A percentile compares a stretch with the other conserved stretches of the same genome.
These are phyloP conservation scores for Hansenula lynferdii DNA, from an alignment of 1,139 yeast species.

Conservation along the genomic window DNA sequence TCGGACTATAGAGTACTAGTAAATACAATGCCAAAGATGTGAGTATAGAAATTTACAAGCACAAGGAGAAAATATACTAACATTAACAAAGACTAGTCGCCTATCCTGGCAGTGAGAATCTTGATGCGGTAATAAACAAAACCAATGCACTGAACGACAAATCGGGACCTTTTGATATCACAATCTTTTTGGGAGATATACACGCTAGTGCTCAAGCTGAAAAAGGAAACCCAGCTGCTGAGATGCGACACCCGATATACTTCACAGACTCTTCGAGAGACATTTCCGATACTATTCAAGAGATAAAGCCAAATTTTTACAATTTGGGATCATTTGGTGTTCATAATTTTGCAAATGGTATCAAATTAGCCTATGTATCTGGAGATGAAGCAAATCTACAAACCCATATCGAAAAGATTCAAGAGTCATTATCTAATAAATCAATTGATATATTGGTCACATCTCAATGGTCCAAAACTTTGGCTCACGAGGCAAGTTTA, in stretches of 20 bases:
- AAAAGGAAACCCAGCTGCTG: slow-evolving; percentile 3
- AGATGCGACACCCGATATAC: slow-evolving; percentile 28
- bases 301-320: slow-evolving; percentile 17
- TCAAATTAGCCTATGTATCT: slow-evolving; percentile 42
- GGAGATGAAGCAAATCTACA: slow-evolving; percentile 25
- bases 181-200: slow-evolving; percentile 48
- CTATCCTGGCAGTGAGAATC: slow-evolving; percentile 15
- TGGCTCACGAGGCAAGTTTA: slow-evolving; percentile 34
- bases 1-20: no score
- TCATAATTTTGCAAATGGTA: slow-evolving; percentile 37
- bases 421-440: slow-evolving; percentile 17
- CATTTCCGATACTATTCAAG: not conserved
- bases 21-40: no score
- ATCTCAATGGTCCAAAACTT: slow-evolving; percentile 55
- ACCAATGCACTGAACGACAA: slow-evolving; percentile 46
- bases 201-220: slow-evolving; percentile 18
- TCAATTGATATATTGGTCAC: slow-evolving; percentile 53
- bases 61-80: no score
- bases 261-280: slow-evolving; percentile 24
- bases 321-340: slow-evolving; percentile 32
- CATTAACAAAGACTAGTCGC: not conserved
- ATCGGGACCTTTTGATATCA: slow-evolving; percentile 62
- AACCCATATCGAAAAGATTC: slow-evolving; percentile 17
- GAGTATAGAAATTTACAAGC: no score
- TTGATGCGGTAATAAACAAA: slow-evolving; percentile 41